These are phyloP conservation scores for Quercus variabilis DNA, from an alignment of 306 rosid genomes.

Conservation along the genomic window DNA sequence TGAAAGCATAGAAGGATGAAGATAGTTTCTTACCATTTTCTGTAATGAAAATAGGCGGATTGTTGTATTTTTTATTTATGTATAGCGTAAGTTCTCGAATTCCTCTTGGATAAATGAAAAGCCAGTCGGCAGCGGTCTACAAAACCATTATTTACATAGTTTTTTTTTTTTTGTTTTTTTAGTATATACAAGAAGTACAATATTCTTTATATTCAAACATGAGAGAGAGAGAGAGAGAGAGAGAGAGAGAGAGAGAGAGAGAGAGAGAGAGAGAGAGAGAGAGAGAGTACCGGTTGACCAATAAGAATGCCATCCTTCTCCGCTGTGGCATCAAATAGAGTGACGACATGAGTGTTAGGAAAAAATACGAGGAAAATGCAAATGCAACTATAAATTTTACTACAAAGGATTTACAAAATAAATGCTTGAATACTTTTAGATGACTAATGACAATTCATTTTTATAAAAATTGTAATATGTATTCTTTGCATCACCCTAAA, in stretches of 20 bases:
- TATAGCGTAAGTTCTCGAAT: constrained; percentile 24
- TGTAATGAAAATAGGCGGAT: constrained; percentile 47
- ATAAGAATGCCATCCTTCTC: constrained; percentile 21
- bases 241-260: too few species aligned
- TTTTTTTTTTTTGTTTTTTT: neutral
- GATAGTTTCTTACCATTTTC: constrained; percentile 46
- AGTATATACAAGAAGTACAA: neutral
- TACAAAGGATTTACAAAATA: too few species aligned
- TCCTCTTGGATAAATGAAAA: constrained; percentile 52
- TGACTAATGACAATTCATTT: too few species aligned
- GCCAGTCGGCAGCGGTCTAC: constrained; percentile 56
- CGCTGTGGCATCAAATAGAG: constrained; percentile 2
- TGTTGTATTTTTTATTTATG: constrained; percentile 29
- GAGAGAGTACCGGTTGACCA: neutral
- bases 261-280: neutral
- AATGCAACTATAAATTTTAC: too few species aligned
- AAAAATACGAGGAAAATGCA: too few species aligned
- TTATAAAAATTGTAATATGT: too few species aligned
- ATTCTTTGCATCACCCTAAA: too few species aligned
- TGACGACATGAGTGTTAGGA: neutral
- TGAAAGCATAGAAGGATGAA: neutral
- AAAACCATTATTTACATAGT: neutral
- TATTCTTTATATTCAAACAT: neutral
- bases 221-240: too few species aligned
- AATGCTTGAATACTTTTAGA: too few species aligned